A percentile compares a stretch with the other conserved stretches of the same genome.
phyloP scores from a whole-genome alignment of 2,329 filamentous ascomycete species.

The Calonectria hawksworthii region DNA sequence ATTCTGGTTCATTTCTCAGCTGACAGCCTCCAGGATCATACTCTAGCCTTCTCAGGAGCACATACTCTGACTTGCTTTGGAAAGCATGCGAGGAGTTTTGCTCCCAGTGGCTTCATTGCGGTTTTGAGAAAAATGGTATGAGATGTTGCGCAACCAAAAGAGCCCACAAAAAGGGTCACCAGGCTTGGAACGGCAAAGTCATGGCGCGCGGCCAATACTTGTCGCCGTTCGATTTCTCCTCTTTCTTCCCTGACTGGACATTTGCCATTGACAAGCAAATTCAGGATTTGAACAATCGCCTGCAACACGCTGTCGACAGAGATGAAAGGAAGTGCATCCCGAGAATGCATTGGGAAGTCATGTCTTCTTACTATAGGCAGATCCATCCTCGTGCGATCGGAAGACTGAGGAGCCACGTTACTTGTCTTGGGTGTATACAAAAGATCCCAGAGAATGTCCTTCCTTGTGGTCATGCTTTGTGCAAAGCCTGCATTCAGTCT shows the following conservation, averaged over 20 bases:
- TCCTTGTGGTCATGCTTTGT: constrained; percentile 16
- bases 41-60: not conserved
- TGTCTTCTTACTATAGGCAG: not conserved
- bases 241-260: not conserved
- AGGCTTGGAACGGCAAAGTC: not conserved
- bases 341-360: constrained; percentile 3
- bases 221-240: not conserved
- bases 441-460: constrained; percentile 20
- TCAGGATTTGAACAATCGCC: not conserved
- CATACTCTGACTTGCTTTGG: not conserved
- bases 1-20: not conserved
- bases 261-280: not conserved
- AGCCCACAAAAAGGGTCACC: constrained; percentile 12
- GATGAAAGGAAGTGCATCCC: not conserved
- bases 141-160: not conserved
- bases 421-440: constrained; percentile 16
- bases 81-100: constrained; percentile 10
- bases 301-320: not conserved
- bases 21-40: not conserved
- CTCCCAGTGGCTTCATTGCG: constrained; percentile 12
- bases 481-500: constrained; percentile 17
- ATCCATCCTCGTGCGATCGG: not conserved
- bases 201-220: not conserved
- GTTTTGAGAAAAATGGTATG: not conserved
- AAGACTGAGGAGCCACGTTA: constrained; percentile 8